Evolutionary conservation across 2,329 filamentous ascomycete species (phyloP), one percentile per base, ranked within the genome.

Genomic region (Dactylonectria macrodidyma): DNA sequence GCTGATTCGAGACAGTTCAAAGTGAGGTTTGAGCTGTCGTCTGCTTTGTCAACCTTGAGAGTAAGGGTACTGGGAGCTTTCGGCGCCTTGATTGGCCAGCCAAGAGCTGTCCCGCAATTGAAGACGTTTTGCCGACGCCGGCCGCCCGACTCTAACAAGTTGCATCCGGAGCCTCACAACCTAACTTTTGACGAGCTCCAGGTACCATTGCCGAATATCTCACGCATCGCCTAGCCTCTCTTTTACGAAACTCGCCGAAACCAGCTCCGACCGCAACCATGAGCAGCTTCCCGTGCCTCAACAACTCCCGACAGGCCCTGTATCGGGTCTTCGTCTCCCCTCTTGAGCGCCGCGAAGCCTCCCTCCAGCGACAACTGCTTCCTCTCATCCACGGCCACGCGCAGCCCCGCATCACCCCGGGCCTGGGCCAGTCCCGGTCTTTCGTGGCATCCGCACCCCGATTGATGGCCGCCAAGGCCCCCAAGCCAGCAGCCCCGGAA

Each of bases 291-390:
- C 66, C 71, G 62, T 86, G 83, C 68, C 71, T 85, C 48, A 83
- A 82, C 75, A 84, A 81, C 70, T 81, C 84, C 59, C 81, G 82
- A n/a, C 73, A 79, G 41, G 84, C 85, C 67, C 82, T 89, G 5
- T 81, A 83, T 52, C 79, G 82, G 60, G 83, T 87, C 55, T 86
- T 88, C 71, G 70, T 87, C 71, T 78, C 79, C 54, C 80, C 80
- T 59, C 73, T 76, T 69, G 76, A 80, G 61, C 74, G 68, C 48
- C 70, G 69, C 52, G 75, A 77, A 67, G 60, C 70, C 47, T 59
- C 70, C 22, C 61, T 79, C 52, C 60, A 72, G 41, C 71, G 72
- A 61, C 70, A 75, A 46, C 70, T 75, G 65, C 66, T 72, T 51
- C 57, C 65, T 22, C 69, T 73, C 47, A 19, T 67, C 55, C 59